These are phyloP conservation scores for Ascochyta lentis DNA, from an alignment of 2,329 filamentous ascomycete species.

Conservation along the genomic window DNA sequence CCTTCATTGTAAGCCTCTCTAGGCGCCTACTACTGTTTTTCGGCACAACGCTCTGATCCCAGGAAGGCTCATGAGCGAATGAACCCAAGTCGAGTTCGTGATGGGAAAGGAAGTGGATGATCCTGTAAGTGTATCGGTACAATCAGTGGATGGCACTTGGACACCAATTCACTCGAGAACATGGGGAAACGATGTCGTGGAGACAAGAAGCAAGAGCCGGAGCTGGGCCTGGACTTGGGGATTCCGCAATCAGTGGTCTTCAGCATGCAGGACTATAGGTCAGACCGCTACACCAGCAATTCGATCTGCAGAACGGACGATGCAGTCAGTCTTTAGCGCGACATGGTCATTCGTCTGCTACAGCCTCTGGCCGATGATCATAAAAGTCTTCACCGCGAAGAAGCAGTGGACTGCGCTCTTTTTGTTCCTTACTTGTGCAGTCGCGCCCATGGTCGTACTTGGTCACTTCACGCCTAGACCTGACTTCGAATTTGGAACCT, in stretches of 20 bases:
- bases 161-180: background rate
- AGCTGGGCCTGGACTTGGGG: slow-evolving; percentile 11
- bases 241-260: slow-evolving; percentile 2
- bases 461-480: slow-evolving; percentile 14
- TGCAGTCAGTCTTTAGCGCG: background rate
- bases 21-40: background rate
- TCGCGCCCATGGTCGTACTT: slow-evolving; percentile 19
- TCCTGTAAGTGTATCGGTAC: slow-evolving; percentile 1
- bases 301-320: background rate
- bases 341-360: background rate
- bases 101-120: slow-evolving; percentile 10
- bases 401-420: slow-evolving; percentile 22
- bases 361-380: background rate
- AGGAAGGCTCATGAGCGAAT: background rate
- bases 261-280: background rate
- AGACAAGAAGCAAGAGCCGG: background rate
- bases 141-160: background rate
- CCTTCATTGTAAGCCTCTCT: background rate
- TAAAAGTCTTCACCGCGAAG: slow-evolving; percentile 4
- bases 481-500: background rate
- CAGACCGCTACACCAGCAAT: background rate
- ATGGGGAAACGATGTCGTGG: slow-evolving; percentile 12
- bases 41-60: background rate
- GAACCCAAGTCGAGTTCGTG: background rate
- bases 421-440: slow-evolving; percentile 13